phyloP scores from a whole-genome alignment of 2,329 filamentous ascomycete genomes.

The Teratosphaeriaceae sp. region DNA sequence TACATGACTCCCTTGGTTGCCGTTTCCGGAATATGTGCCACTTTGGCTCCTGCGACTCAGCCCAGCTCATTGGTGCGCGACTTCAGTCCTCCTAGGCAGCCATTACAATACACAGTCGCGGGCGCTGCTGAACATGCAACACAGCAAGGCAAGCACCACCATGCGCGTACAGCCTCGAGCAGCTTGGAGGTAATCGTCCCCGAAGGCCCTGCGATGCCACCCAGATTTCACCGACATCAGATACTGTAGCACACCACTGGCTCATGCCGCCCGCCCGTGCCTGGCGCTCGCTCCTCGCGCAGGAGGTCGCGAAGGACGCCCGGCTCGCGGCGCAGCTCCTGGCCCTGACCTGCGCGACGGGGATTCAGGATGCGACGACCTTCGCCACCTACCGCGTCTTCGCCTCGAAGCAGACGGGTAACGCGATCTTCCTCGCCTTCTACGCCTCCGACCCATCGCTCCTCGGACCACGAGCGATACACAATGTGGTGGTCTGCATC shows the following conservation, averaged over 20 bases:
- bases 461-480: slow-evolving; percentile 33
- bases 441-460: neutral
- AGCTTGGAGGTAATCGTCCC: neutral
- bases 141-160: too few species aligned
- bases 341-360: slow-evolving; percentile 32
- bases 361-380: slow-evolving; percentile 50
- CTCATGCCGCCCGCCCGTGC: neutral
- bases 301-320: neutral
- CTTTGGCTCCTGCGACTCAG: too few species aligned
- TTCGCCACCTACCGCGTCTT: slow-evolving; percentile 58
- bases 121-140: too few species aligned
- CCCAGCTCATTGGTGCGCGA: too few species aligned
- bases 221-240: too few species aligned
- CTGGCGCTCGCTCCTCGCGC: neutral
- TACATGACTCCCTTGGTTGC: too few species aligned
- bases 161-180: too few species aligned
- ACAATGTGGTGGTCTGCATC: slow-evolving; percentile 27
- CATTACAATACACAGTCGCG: too few species aligned
- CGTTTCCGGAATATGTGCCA: too few species aligned
- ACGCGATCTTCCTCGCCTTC: slow-evolving; percentile 55
- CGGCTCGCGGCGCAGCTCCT: slow-evolving; percentile 32
- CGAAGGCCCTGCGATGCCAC: neutral
- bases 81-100: too few species aligned
- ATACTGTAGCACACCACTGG: neutral
- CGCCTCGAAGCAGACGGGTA: slow-evolving; percentile 59